Evolutionary conservation across 305 asterid species (phyloP).

Genomic region (Solanum hybrid): DNA sequence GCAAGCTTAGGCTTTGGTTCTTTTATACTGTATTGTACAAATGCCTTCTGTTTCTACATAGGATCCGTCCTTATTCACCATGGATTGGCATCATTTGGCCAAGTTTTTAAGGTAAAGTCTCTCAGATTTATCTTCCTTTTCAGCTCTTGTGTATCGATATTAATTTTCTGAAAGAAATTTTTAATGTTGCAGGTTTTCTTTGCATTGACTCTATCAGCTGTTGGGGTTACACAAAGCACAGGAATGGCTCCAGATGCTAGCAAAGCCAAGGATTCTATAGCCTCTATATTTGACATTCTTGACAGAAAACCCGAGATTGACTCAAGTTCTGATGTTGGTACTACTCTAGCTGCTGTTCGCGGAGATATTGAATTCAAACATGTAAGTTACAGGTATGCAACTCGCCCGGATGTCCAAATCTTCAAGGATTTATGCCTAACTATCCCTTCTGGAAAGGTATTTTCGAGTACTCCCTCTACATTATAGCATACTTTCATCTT

Average conservation of each 20-base stretch:
- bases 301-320: slow-evolving; percentile 71
- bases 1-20: slow-evolving; percentile 45
- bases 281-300: slow-evolving; percentile 69
- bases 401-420: slow-evolving; percentile 70
- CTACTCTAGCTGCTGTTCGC: slow-evolving; percentile 47
- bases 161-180: background rate
- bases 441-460: slow-evolving; percentile 79
- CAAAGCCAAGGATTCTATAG: slow-evolving; percentile 72
- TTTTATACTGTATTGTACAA: slow-evolving; percentile 33
- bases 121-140: background rate
- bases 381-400: slow-evolving; percentile 71
- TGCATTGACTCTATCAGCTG: slow-evolving; percentile 76
- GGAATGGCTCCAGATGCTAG: slow-evolving; percentile 78
- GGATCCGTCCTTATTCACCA: slow-evolving; percentile 55
- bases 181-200: slow-evolving; percentile 68
- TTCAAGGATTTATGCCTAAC: slow-evolving; percentile 57
- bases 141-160: background rate
- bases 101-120: slow-evolving; percentile 50
- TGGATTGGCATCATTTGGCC: slow-evolving; percentile 43
- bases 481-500: background rate
- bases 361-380: slow-evolving; percentile 74
- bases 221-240: slow-evolving; percentile 80
- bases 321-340: slow-evolving; percentile 63
- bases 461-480: background rate
- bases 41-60: slow-evolving; percentile 60